A percentile compares a stretch with the other conserved stretches of the same genome.
phyloP scores from a whole-genome alignment of 305 asterid species.

The Nicotiana rustica region DNA sequence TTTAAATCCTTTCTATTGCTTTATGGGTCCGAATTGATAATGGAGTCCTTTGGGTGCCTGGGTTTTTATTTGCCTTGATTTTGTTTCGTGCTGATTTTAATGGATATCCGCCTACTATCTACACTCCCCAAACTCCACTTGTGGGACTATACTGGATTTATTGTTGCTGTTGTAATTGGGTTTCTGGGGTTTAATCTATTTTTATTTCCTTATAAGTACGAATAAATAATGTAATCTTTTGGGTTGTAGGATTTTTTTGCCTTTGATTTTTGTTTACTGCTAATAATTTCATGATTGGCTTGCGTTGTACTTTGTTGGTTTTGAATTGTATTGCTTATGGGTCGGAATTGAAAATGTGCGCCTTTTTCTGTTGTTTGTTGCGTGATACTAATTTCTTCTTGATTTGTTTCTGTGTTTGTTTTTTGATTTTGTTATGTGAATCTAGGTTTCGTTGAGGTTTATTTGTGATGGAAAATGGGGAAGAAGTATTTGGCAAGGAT shows the following conservation, averaged over 20 bases:
- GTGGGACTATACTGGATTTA: too few species aligned
- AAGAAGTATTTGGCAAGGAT: conserved; percentile 50
- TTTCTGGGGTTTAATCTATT: too few species aligned
- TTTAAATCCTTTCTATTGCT: conserved; percentile 3
- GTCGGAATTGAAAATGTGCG: too few species aligned
- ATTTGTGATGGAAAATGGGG: conserved; percentile 75
- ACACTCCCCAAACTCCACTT: too few species aligned
- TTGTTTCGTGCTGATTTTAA: too few species aligned
- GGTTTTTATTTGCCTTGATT: not conserved
- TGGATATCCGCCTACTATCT: too few species aligned
- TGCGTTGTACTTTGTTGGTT: not conserved
- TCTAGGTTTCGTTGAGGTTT: conserved; percentile 47
- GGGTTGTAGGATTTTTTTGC: not conserved
- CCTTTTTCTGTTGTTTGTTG: not conserved
- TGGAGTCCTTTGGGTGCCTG: not conserved
- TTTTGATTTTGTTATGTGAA: conserved; percentile 38
- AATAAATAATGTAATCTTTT: not conserved
- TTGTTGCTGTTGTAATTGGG: too few species aligned
- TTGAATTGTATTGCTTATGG: too few species aligned
- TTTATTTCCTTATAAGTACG: too few species aligned
- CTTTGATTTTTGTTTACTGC: not conserved
- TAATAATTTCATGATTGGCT: not conserved
- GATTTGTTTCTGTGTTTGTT: conserved; percentile 1
- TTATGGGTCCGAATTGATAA: not conserved
- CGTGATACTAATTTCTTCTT: not conserved